Conservation (phyloP, 805 yeast species). For the Candida sonorensis region DNA sequence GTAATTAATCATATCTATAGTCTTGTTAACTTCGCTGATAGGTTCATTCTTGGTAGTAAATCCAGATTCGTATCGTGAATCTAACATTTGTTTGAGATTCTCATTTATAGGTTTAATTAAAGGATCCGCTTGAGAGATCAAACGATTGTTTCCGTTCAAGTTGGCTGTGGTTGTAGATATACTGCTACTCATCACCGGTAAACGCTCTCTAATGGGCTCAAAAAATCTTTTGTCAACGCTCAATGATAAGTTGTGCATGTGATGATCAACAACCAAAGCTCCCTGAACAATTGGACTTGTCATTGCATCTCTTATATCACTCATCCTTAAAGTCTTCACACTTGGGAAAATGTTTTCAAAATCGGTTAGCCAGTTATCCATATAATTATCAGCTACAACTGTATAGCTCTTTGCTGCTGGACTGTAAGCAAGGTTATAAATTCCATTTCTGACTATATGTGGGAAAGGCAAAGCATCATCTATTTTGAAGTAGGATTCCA, state of each 20-base stretch:
- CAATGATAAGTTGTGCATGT: conserved; percentile 25
- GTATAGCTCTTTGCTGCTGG: conserved; percentile 16
- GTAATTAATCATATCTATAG: conserved; percentile 35
- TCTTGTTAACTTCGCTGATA: too few relatives aligned
- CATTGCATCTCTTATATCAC: conserved; percentile 40
- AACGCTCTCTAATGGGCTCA: conserved; percentile 47
- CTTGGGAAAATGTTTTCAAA: conserved; percentile 58
- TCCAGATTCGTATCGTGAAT: conserved; percentile 12
- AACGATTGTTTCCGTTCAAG: too few relatives aligned
- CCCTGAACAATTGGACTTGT: conserved; percentile 47
- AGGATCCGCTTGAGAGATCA: conserved; percentile 59
- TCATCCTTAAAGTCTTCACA: conserved; percentile 46
- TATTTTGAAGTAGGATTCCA: conserved; percentile 27
- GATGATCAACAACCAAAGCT: conserved; percentile 27
- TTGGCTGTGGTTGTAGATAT: too few relatives aligned
- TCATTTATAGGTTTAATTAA: conserved; percentile 55
- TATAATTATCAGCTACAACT: conserved; percentile 35
- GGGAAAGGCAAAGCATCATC: conserved; percentile 21
- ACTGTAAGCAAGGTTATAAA: conserved; percentile 21
- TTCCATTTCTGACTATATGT: conserved; percentile 16
- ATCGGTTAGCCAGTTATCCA: conserved; percentile 47
- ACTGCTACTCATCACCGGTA: too few relatives aligned
- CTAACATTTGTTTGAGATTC: conserved; percentile 38
- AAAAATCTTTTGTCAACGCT: conserved; percentile 28
- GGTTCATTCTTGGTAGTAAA: too few relatives aligned